Evolutionary conservation across 768 basidiomycete genomes (phyloP).

Genomic region (Serendipita indica): DNA sequence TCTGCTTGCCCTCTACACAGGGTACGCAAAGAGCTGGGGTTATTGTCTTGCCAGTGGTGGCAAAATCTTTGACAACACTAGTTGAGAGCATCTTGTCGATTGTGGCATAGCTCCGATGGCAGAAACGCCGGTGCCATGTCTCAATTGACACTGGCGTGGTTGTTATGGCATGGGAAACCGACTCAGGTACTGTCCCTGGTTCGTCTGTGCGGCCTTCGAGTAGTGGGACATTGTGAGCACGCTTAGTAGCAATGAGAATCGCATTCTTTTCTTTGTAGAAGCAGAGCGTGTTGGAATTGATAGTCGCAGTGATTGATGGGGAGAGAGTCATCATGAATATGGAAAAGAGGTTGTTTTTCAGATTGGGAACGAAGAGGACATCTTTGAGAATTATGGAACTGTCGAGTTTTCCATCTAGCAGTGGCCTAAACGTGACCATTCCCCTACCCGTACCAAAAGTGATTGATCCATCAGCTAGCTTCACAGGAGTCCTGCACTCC

Average conservation of each 20-base stretch:
- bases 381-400: neutral
- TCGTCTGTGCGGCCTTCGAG: neutral
- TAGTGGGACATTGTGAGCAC: neutral
- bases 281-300: neutral
- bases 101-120: no score
- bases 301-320: neutral
- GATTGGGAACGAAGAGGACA: neutral
- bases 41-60: neutral
- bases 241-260: neutral
- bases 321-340: neutral
- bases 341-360: neutral
- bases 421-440: neutral
- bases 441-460: neutral
- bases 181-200: neutral
- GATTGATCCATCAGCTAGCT: neutral
- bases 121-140: neutral
- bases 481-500: neutral
- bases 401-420: neutral
- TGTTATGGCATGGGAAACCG: no score
- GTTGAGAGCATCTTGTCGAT: no score
- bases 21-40: neutral
- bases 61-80: neutral
- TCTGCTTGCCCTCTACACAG: neutral
- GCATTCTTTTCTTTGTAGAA: neutral
- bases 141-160: neutral